Evolutionary conservation across 2,329 filamentous ascomycete species (phyloP).

Genomic region (Aspergillaceae sp.): DNA sequence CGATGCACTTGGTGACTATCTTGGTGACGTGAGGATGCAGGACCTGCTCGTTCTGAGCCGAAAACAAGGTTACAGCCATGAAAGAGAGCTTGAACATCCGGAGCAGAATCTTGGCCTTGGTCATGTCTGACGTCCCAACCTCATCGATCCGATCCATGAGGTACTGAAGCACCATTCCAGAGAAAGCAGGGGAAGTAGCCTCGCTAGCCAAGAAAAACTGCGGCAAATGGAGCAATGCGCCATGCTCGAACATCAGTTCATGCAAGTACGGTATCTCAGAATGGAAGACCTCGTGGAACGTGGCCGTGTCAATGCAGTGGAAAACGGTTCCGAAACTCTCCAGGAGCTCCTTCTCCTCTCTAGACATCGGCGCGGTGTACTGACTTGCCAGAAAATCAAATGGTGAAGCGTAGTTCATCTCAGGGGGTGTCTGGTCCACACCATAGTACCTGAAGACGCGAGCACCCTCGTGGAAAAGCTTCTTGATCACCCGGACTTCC

Average conservation of each 20-base stretch:
- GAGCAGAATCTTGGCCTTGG: conserved; percentile 84
- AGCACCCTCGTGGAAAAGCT: conserved; percentile 92
- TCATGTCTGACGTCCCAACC: conserved; percentile 83
- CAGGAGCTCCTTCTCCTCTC: conserved; percentile 93
- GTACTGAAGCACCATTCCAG: conserved; percentile 94
- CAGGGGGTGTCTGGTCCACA: conserved; percentile 66
- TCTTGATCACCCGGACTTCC: conserved; percentile 92
- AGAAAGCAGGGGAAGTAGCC: conserved; percentile 93
- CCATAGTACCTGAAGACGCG: conserved; percentile 97
- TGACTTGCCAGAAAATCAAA: conserved; percentile 91
- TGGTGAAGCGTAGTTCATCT: conserved; percentile 67
- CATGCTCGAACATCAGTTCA: conserved; percentile 96
- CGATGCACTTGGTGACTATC: conserved; percentile 94
- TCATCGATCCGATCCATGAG: conserved; percentile 95
- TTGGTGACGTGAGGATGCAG: conserved; percentile 92
- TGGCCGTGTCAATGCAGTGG: conserved; percentile 94
- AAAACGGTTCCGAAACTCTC: conserved; percentile 98
- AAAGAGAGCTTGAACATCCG: conserved; percentile 96
- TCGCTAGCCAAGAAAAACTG: conserved; percentile 99
- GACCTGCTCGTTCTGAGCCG: conserved; percentile 88
- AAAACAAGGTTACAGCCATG: conserved; percentile 97
- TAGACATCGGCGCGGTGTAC: conserved; percentile 85
- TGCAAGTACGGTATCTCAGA: conserved; percentile 95
- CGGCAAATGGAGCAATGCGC: conserved; percentile 83
- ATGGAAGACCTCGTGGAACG: conserved; percentile 97